Conservation (phyloP, 2,329 filamentous ascomycete species). For the Coniochaeta prunicola region DNA sequence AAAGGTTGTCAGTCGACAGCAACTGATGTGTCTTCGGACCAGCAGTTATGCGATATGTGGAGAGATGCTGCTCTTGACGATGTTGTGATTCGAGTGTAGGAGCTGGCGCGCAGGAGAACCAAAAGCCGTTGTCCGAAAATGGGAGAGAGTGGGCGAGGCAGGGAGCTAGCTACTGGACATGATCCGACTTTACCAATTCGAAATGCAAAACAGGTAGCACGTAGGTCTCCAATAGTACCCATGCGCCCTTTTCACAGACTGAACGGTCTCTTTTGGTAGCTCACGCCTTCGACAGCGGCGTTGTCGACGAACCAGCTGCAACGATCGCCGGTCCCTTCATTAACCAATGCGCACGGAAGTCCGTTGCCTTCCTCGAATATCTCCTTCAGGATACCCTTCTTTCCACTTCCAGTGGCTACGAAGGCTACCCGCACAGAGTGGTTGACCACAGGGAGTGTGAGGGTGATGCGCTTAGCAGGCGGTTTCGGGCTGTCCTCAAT, state of each 20-base stretch:
- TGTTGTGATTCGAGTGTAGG: too few species aligned
- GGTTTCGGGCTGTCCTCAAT: constrained; percentile 95
- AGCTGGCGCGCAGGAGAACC: not conserved
- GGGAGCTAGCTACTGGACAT: not conserved
- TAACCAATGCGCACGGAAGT: constrained; percentile 82
- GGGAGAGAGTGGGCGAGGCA: too few species aligned
- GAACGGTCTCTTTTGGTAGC: constrained; percentile 68
- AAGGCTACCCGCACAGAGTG: constrained; percentile 85
- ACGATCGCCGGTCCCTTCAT: constrained; percentile 73
- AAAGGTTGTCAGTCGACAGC: not conserved
- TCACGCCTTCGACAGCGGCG: constrained; percentile 76
- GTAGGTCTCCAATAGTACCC: not conserved
- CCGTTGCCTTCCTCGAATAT: constrained; percentile 82
- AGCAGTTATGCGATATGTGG: not conserved
- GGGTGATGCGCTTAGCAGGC: constrained; percentile 80
- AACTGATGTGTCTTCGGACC: not conserved
- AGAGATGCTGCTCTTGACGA: not conserved
- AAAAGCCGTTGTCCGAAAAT: not conserved
- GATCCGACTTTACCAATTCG: not conserved
- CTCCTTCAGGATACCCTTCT: constrained; percentile 85
- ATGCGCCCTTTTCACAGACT: constrained; percentile 21
- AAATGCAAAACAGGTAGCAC: not conserved
- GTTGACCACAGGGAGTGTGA: constrained; percentile 84
- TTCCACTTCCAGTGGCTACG: constrained; percentile 80
- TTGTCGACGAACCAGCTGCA: constrained; percentile 94